Conservation (phyloP, 2,329 filamentous ascomycete species). For the Clonostachys chloroleuca region DNA sequence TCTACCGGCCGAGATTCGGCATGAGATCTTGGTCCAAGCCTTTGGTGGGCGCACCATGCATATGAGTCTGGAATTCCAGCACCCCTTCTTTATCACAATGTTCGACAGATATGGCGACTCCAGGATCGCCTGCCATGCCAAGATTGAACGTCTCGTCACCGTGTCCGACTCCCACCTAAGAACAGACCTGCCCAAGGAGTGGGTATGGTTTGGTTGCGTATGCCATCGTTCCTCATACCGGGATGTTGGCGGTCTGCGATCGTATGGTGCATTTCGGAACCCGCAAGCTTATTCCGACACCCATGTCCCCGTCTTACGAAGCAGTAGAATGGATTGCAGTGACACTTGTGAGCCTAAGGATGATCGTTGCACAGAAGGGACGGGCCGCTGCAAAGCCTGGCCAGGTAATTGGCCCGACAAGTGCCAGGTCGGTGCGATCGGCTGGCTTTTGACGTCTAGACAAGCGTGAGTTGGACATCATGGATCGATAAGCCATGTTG, state of each 20-base stretch:
- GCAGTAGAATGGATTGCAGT: not conserved
- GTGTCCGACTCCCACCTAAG: too few relatives aligned
- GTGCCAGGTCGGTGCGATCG: conserved; percentile 3
- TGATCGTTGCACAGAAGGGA: not conserved
- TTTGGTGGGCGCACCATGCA: not conserved
- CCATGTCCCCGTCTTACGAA: too few relatives aligned
- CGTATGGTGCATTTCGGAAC: not conserved
- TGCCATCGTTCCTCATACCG: conserved; percentile 1
- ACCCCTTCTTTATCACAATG: not conserved
- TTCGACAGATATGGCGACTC: too few relatives aligned
- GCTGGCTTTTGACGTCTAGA: conserved; percentile 4
- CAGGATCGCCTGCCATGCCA: not conserved
- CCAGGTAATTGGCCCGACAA: not conserved
- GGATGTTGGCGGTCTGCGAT: too few relatives aligned
- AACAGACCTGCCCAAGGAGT: not conserved
- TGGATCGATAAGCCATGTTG: not conserved
- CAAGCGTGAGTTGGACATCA: conserved; percentile 1
- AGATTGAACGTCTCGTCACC: too few relatives aligned
- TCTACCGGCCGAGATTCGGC: not conserved
- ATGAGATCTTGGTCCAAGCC: not conserved
- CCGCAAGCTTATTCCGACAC: not conserved
- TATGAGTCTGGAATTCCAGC: not conserved
- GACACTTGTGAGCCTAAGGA: not conserved
- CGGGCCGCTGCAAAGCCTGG: not conserved
- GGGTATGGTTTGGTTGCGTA: conserved; percentile 4